Evolutionary conservation across 2,329 filamentous ascomycete species (phyloP).

Genomic region (Tolypocladium paradoxum): DNA sequence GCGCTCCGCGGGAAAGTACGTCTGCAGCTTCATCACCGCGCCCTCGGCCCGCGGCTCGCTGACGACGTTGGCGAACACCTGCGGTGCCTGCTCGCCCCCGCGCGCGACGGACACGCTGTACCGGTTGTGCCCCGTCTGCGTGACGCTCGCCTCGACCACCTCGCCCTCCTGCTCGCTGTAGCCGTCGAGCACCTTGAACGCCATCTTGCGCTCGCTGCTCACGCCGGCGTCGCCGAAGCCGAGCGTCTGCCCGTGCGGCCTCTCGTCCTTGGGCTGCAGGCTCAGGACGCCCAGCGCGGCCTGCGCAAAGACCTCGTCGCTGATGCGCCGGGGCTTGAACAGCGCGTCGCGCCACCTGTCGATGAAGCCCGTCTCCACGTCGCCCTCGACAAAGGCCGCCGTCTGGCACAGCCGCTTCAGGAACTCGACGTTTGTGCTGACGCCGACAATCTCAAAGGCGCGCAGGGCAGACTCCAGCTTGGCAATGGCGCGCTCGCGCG

Average conservation of each 20-base stretch:
- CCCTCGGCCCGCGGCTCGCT: constrained; percentile 23
- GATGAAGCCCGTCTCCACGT: constrained; percentile 95
- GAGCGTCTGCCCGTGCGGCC: constrained; percentile 38
- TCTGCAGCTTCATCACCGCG: constrained; percentile 21
- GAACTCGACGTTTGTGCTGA: constrained; percentile 95
- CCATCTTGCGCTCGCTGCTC: constrained; percentile 33
- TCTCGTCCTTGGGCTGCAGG: constrained; percentile 28
- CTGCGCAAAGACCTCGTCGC: constrained; percentile 72
- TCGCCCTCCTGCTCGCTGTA: constrained; percentile 53
- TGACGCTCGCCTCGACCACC: constrained; percentile 42
- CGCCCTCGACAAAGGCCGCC: constrained; percentile 70
- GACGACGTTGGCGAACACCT: constrained; percentile 34
- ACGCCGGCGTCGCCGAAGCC: constrained; percentile 40
- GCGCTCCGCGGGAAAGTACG: constrained; percentile 71
- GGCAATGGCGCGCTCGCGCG: constrained; percentile 69
- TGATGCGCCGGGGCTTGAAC: constrained; percentile 52
- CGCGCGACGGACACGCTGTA: constrained; percentile 36
- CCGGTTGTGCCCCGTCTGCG: constrained; percentile 34
- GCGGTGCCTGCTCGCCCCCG: constrained; percentile 24
- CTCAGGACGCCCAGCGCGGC: constrained; percentile 68
- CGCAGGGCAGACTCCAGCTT: constrained; percentile 73
- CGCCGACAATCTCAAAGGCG: constrained; percentile 84
- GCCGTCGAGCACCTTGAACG: constrained; percentile 48
- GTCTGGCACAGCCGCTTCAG: constrained; percentile 78
- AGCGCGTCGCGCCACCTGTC: constrained; percentile 75